These are phyloP conservation scores for Phialophora macrospora DNA, from an alignment of 2,329 filamentous ascomycete species.

Conservation along the genomic window DNA sequence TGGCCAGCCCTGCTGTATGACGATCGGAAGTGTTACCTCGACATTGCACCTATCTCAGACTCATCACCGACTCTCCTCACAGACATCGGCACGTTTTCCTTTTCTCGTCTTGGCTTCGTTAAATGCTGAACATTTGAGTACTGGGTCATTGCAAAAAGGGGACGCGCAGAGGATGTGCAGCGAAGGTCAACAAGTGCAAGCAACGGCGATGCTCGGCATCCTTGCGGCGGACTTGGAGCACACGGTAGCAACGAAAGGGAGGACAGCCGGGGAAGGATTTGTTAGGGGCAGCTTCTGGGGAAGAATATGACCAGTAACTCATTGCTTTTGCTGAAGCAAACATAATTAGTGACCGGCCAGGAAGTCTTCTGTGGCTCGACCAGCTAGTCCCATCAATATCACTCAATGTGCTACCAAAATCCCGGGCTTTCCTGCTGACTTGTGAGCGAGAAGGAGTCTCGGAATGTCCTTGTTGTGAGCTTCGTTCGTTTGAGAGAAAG, in stretches of 20 bases:
- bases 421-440: not conserved
- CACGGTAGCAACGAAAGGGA: not conserved
- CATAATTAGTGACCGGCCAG: constrained; percentile 31
- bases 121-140: constrained; percentile 27
- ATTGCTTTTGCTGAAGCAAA: constrained; percentile 31
- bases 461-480: not conserved
- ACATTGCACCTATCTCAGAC: constrained; percentile 15
- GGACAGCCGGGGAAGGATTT: constrained; percentile 36
- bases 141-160: constrained; percentile 28
- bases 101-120: constrained; percentile 31
- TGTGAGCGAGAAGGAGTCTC: not conserved
- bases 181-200: constrained; percentile 10
- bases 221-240: constrained; percentile 14
- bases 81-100: constrained; percentile 37
- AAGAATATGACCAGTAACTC: constrained; percentile 35
- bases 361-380: constrained; percentile 22
- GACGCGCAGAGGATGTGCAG: constrained; percentile 14
- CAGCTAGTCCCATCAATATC: constrained; percentile 34
- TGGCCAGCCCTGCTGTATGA: constrained; percentile 22
- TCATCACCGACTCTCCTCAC: constrained; percentile 32
- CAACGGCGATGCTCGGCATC: constrained; percentile 14
- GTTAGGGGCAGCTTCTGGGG: constrained; percentile 40
- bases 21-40: constrained; percentile 21
- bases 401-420: constrained; percentile 35
- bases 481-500: not conserved